Evolutionary conservation across 768 basidiomycete species (phyloP).

Genomic region (Tulasnella sp.): DNA sequence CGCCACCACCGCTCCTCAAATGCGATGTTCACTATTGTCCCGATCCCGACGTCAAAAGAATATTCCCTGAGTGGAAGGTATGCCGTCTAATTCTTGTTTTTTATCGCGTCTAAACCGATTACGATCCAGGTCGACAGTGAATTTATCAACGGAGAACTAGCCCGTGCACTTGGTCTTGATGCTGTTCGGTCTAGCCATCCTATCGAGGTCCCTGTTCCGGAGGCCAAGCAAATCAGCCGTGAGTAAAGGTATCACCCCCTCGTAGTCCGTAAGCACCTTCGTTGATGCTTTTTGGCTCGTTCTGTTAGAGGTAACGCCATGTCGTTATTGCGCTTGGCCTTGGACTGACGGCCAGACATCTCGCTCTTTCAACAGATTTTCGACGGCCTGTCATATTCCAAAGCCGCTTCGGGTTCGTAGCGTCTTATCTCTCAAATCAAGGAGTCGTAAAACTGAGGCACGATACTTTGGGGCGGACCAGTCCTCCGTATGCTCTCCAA

Average conservation of each 20-base stretch:
- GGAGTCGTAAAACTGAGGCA: background rate
- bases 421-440: background rate
- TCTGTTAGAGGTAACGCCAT: background rate
- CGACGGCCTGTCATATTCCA: conserved; percentile 84
- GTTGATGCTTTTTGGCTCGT: background rate
- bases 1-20: background rate
- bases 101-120: background rate
- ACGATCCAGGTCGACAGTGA: conserved; percentile 41
- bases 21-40: background rate
- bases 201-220: conserved; percentile 87
- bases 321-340: background rate
- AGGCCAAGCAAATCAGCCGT: conserved; percentile 83
- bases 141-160: conserved; percentile 79
- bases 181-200: conserved; percentile 88
- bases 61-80: conserved; percentile 86
- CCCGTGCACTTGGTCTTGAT: conserved; percentile 78
- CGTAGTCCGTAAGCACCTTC: background rate
- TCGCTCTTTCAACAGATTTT: conserved; percentile 63
- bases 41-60: conserved; percentile 45
- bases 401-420: conserved; percentile 69
- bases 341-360: too few relatives aligned
- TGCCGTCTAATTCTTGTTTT: background rate
- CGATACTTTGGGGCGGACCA: conserved; percentile 36
- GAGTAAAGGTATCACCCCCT: conserved; percentile 43
- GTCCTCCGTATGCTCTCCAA: conserved; percentile 94